Conservation (phyloP, 148 eudicot genomes). For the Spergularia marina region DNA sequence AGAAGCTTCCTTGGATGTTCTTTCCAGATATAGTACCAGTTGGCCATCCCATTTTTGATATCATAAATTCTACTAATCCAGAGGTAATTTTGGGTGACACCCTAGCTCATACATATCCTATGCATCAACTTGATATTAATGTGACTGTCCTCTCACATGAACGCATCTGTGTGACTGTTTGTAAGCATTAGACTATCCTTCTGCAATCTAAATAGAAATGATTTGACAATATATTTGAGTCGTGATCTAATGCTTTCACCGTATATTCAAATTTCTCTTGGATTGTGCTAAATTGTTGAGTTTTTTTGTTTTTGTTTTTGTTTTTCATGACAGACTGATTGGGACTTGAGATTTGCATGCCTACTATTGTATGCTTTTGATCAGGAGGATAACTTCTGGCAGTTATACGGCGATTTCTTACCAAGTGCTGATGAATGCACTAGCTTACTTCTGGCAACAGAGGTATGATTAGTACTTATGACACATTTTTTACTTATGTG, state of each 20-base stretch:
- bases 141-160: not conserved
- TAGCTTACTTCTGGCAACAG: constrained; percentile 87
- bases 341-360: constrained; percentile 98
- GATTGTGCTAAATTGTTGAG: not conserved
- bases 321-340: constrained; percentile 74
- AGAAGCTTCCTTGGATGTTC: constrained; percentile 97
- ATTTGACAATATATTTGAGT: too few relatives aligned
- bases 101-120: not conserved
- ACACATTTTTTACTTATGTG: not conserved
- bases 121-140: too few relatives aligned
- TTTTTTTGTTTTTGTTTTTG: constrained; percentile 16
- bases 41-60: constrained; percentile 98
- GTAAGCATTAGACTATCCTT: not conserved
- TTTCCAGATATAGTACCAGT: constrained; percentile 91
- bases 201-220: not conserved
- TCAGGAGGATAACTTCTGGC: constrained; percentile 88
- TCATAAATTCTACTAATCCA: constrained; percentile 85
- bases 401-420: constrained; percentile 86
- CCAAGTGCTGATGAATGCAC: constrained; percentile 83
- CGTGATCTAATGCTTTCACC: not conserved
- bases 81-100: constrained; percentile 46
- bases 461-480: constrained; percentile 46
- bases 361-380: constrained; percentile 85
- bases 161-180: not conserved
- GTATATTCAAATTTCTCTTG: not conserved